Evolutionary conservation across 1,284 basidiomycete genomes (phyloP), one percentile per base, ranked within the genome.

Genomic region (Porogramme epimiltina): DNA sequence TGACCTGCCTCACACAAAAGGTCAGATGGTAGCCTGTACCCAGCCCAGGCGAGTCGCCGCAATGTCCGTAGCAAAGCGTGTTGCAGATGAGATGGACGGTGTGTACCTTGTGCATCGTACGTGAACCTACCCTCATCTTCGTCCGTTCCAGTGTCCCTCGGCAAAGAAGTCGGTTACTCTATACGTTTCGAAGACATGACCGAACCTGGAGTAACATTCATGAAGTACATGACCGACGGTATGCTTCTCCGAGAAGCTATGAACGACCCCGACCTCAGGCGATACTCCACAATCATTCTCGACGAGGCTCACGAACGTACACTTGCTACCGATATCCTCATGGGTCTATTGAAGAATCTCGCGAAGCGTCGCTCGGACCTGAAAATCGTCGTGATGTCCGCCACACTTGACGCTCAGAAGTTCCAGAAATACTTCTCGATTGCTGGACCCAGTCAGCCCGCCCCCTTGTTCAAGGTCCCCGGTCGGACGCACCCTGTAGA

Each of bases 121-220:
- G 37, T 37, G 51, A 24, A 55, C 9, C 5, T 15, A 3, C 20
- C 10, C n/a, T 22, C 16, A 20, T n/a, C 34, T 6, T 5, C 16
- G 34, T 6, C 5, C 20, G 15, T 44, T 42, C 2, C 59, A 93
- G 93, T 98, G 13, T 81, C 87, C 71, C 86, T 98, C 10, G 94
- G 93, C 48, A 89, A 92, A 68, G 87, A 98, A 63, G 96, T 99
- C 59, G 97, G 97, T 58, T 99, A 99, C 73, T 94, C 93, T 3
- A 98, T 98, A 66, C 93, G 97, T 69, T 99, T 99, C 73, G 96
- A 99, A 71, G 96, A 99, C 68, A 93, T 95, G 87, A 98, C 95
- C 10, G 90, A 94, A 59, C 82, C 84, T 0, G 91, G 91, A 0
- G 91, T 86, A 8, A 98, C 95, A 0, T 95, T 97, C 71, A 77